phyloP scores from a whole-genome alignment of 2,329 filamentous ascomycete species.

The Shiraia bambusicola region DNA sequence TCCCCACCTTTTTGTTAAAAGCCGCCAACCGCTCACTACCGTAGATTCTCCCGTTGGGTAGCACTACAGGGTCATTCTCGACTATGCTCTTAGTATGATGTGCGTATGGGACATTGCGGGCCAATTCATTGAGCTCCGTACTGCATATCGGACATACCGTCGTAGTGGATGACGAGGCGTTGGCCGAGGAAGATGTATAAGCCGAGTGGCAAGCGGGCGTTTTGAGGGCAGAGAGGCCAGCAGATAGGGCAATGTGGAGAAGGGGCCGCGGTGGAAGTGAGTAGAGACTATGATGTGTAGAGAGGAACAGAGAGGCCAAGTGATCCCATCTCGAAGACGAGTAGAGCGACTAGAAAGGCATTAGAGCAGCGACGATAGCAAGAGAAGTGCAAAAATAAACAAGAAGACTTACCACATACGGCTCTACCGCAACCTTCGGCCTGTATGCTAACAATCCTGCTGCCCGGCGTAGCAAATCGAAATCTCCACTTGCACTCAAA shows the following conservation, averaged over 20 bases:
- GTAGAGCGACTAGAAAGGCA: conserved; percentile 65
- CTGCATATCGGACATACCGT: conserved; percentile 94
- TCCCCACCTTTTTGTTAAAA: conserved; percentile 76
- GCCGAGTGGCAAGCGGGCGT: conserved; percentile 86
- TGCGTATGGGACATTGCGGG: conserved; percentile 85
- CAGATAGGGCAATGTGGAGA: conserved; percentile 85
- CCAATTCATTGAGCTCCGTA: conserved; percentile 89
- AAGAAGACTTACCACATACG: conserved; percentile 56
- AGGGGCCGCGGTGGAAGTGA: conserved; percentile 79
- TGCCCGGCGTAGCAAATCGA: conserved; percentile 69
- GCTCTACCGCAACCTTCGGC: conserved; percentile 60
- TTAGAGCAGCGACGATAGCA: conserved; percentile 14
- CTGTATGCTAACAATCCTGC: conserved; percentile 78
- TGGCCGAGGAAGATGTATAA: conserved; percentile 57
- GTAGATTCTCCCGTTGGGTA: conserved; percentile 87
- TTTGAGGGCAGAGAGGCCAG: conserved; percentile 91
- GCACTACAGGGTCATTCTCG: conserved; percentile 78
- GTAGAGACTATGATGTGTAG: conserved; percentile 83
- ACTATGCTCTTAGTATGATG: conserved; percentile 94
- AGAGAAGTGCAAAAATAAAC: neutral
- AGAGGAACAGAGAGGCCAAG: conserved; percentile 77
- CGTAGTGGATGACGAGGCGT: conserved; percentile 61
- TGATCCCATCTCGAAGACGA: conserved; percentile 69
- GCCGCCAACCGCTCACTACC: conserved; percentile 72
- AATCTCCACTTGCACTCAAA: conserved; percentile 68